A percentile compares a stretch with the other conserved stretches of the same genome.
Evolutionary conservation across 2,329 filamentous ascomycete genomes (phyloP).

Genomic region (Cryphonectria naterciae): DNA sequence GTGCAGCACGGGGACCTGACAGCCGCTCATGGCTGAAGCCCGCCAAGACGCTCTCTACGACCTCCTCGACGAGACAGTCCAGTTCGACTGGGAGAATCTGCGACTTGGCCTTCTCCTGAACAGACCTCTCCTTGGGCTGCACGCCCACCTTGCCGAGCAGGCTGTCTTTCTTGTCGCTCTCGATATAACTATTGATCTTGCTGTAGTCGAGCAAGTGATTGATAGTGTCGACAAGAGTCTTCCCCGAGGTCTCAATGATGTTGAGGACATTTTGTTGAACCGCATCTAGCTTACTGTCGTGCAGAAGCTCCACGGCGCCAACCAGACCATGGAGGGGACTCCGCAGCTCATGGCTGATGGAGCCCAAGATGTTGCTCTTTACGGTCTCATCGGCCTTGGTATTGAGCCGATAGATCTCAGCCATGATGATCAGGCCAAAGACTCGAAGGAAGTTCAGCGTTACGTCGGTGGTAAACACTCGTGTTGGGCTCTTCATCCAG

Average conservation of each 20-base stretch:
- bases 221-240: conserved; percentile 57
- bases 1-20: conserved; percentile 14
- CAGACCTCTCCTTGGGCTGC: conserved; percentile 21
- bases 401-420: conserved; percentile 55
- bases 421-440: conserved; percentile 59
- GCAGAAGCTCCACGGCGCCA: conserved; percentile 55
- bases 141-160: conserved; percentile 26
- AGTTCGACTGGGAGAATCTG: conserved; percentile 39
- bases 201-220: conserved; percentile 59
- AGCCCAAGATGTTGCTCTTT: conserved; percentile 63
- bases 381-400: conserved; percentile 46
- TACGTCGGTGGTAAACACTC: conserved; percentile 48
- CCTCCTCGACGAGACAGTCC: conserved; percentile 49
- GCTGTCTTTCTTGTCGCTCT: conserved; percentile 26
- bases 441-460: conserved; percentile 57
- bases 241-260: conserved; percentile 55
- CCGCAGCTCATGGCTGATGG: conserved; percentile 64
- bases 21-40: conserved; percentile 46
- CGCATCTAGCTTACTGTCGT: conserved; percentile 53
- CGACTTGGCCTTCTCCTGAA: conserved; percentile 1
- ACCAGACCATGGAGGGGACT: conserved; percentile 65
- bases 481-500: conserved; percentile 49
- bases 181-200: conserved; percentile 52
- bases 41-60: conserved; percentile 51
- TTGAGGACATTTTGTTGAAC: conserved; percentile 52